phyloP scores from a whole-genome alignment of 352 stramenopile genomes.

The Thraustotheca clavata region DNA sequence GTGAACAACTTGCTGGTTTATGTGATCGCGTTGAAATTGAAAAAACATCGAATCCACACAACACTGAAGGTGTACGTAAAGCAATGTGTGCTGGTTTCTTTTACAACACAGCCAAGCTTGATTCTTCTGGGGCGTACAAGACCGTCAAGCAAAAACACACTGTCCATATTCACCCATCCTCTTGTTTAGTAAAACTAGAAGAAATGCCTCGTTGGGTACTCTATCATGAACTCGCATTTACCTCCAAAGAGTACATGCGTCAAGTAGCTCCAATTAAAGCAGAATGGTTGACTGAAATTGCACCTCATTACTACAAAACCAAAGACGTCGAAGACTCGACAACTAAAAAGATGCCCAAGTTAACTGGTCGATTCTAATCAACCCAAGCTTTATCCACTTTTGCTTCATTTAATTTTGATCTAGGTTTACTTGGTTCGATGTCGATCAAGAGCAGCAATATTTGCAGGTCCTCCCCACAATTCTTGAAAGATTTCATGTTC shows the following conservation, averaged over 20 bases:
- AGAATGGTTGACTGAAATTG: conserved; percentile 98
- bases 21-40: conserved; percentile 98
- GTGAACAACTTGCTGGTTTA: conserved; percentile 97
- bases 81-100: conserved; percentile 99
- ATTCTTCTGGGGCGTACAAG: conserved; percentile 95
- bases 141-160: conserved; percentile 97
- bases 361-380: conserved; percentile 20
- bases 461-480: conserved; percentile 67
- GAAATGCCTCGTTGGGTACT: conserved; percentile 92
- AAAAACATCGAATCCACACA: conserved; percentile 63
- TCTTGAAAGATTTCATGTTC: conserved; percentile 59
- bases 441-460: conserved; percentile 49
- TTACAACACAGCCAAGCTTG: conserved; percentile 97
- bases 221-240: conserved; percentile 99
- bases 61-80: conserved; percentile 94
- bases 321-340: conserved; percentile 94
- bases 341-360: conserved; percentile 97
- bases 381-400: background rate
- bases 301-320: conserved; percentile 98
- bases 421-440: conserved; percentile 20
- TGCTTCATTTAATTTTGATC: no score
- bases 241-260: conserved; percentile 99
- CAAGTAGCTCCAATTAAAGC: conserved; percentile 94
- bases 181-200: conserved; percentile 88
- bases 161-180: conserved; percentile 98